Percentiles rank a stretch among this genome's conserved stretches.
Evolutionary conservation across 2,329 filamentous ascomycete species (phyloP).

Genomic region (Penicillium sp.): DNA sequence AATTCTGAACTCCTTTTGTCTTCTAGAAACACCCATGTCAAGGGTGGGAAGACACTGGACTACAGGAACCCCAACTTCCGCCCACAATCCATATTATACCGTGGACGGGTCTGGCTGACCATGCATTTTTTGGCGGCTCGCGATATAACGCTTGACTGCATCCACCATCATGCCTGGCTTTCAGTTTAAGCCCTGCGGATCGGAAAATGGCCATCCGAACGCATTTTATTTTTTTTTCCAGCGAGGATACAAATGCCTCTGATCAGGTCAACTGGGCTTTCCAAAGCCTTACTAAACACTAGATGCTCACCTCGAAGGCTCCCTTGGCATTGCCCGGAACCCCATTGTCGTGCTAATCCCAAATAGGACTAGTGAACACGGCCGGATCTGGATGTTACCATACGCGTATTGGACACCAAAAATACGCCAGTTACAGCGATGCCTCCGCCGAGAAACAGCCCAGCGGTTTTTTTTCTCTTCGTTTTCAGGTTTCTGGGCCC

Average conservation of each 20-base stretch:
- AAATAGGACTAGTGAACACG: neutral
- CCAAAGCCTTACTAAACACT: neutral
- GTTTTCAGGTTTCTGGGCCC: constrained; percentile 15
- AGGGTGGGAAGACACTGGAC: neutral
- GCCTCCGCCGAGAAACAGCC: neutral
- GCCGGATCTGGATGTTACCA: constrained; percentile 5
- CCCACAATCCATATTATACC: no score
- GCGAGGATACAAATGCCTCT: no score
- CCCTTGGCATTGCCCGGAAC: constrained; percentile 11
- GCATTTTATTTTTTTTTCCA: neutral
- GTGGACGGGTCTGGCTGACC: no score
- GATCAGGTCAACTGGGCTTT: no score
- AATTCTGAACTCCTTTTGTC: neutral
- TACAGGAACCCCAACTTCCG: neutral
- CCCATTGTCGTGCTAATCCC: neutral
- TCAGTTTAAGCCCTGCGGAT: no score
- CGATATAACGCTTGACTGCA: neutral
- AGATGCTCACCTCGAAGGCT: constrained; percentile 7
- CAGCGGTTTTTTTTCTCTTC: neutral
- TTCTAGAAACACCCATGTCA: neutral
- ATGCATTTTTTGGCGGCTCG: neutral
- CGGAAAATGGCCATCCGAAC: no score
- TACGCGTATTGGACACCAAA: constrained; percentile 5
- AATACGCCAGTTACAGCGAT: neutral
- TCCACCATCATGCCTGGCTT: neutral